Evolutionary conservation across 2,329 filamentous ascomycete genomes (phyloP), one percentile per base, ranked within the genome.

Genomic region (Neofusicoccum cordaticola): DNA sequence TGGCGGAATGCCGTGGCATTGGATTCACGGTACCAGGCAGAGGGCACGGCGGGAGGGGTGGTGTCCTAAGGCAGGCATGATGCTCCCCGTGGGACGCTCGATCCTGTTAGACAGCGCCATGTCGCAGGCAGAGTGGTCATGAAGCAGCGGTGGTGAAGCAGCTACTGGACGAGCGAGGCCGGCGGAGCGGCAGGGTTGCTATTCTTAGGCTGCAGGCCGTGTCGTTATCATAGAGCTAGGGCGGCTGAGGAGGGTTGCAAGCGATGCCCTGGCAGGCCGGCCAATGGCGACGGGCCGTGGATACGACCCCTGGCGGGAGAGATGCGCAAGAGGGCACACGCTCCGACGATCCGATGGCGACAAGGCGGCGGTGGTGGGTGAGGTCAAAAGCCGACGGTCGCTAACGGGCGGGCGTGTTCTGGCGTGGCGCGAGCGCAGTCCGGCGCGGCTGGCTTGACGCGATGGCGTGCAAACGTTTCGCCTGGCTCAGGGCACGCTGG

Each of bases 161-260:
- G n/a, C 56, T 34, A 58, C 56, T 58, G 56, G 56, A 8, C 15
- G 41, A 17, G 52, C 39, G 39, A 31, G 39, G 13, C 19, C 52
- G 37, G 17, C 5, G 22, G 22, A 17, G 27, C 56, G 56, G 56
- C 56, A 39, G 22, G 17, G 41, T 17, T 39, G 42, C 56, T 60
- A 60, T 60, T 60, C 53, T 60, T 60, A 60, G 56, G 37, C 7
- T 58, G 53, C 53, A 58, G 53, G 22, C 53, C 53, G 53, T 58
- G 53, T 60, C 17, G 56, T 47, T 60, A 60, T 60, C 56, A 60
- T 13, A 27, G 19, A 15, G 31, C 31, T 12, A 12, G 37, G 15
- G 51, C 51, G 51, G 53, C 53, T 58, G 41, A 45, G 37, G 56
- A 37, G 17, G 56, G 56, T 47, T 60, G 56, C 42, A 60, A 60